phyloP scores from a whole-genome alignment of 1,284 basidiomycete species.

The Ustilago crameri region DNA sequence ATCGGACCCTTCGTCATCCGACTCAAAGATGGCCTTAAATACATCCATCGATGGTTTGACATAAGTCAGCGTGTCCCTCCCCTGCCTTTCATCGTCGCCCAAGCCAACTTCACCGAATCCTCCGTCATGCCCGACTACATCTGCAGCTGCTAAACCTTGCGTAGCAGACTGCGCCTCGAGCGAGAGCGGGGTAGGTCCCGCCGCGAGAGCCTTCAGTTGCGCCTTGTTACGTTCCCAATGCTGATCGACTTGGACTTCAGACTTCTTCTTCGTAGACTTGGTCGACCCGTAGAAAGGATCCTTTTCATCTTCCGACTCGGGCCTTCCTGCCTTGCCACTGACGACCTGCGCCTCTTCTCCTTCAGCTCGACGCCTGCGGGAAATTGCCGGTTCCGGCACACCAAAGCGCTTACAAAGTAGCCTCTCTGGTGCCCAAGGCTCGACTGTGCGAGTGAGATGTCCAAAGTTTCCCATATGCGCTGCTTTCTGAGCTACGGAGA shows the following conservation, averaged over 20 bases:
- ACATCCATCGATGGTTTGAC: conserved; percentile 87
- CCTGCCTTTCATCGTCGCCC: conserved; percentile 89
- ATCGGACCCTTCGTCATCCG: conserved; percentile 82
- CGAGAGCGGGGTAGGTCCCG: conserved; percentile 36
- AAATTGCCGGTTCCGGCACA: conserved; percentile 77
- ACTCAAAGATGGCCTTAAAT: conserved; percentile 78
- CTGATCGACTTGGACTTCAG: conserved; percentile 14
- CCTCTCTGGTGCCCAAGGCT: conserved; percentile 80
- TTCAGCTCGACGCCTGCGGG: conserved; percentile 11
- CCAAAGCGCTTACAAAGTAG: conserved; percentile 94
- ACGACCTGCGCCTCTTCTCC: neutral
- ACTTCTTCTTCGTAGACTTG: conserved; percentile 7
- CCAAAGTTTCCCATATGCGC: conserved; percentile 89
- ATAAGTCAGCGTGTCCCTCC: conserved; percentile 85
- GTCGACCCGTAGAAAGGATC: conserved; percentile 30
- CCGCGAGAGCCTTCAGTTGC: conserved; percentile 26
- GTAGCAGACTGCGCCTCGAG: conserved; percentile 28
- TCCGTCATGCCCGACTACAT: neutral
- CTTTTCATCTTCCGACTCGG: conserved; percentile 13
- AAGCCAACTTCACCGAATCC: conserved; percentile 73
- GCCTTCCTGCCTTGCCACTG: neutral
- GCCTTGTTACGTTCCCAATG: conserved; percentile 43
- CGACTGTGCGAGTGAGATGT: conserved; percentile 79
- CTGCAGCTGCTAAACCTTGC: neutral
- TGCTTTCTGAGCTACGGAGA: conserved; percentile 80